These are phyloP conservation scores for Aspergillus sclerotiicarbonarius DNA, from an alignment of 495 filamentous ascomycete species.

Conservation along the genomic window DNA sequence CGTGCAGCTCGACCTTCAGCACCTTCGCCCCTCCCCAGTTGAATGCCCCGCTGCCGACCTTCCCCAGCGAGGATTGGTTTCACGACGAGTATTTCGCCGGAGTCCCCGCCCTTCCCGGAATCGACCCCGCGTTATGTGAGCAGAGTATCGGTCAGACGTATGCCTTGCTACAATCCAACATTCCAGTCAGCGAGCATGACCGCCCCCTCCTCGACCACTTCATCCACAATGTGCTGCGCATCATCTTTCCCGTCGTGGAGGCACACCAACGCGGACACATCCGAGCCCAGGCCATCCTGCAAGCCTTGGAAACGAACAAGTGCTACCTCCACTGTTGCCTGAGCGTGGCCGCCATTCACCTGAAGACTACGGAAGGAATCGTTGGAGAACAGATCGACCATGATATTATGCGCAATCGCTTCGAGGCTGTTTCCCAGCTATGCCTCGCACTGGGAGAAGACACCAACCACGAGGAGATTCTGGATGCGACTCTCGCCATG, in stretches of 20 bases:
- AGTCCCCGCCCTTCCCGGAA: slow-evolving; percentile 33
- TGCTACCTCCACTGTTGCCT: slow-evolving; percentile 94
- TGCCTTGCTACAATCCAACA: slow-evolving; percentile 59
- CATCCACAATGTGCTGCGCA: slow-evolving; percentile 77
- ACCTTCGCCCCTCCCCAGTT: slow-evolving; percentile 75
- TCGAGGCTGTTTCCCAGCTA: slow-evolving; percentile 79
- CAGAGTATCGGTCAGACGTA: slow-evolving; percentile 22
- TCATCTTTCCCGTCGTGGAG: slow-evolving; percentile 89
- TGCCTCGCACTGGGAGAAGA: slow-evolving; percentile 81
- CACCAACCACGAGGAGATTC: slow-evolving; percentile 77
- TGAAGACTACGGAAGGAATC: slow-evolving; percentile 71
- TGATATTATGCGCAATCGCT: slow-evolving; percentile 92
- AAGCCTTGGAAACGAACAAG: slow-evolving; percentile 83
- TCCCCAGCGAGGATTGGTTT: slow-evolving; percentile 72
- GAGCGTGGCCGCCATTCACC: slow-evolving; percentile 92
- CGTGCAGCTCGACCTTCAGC: slow-evolving; percentile 82
- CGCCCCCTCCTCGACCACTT: slow-evolving; percentile 88
- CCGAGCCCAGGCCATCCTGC: slow-evolving; percentile 76
- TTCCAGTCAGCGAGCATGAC: slow-evolving; percentile 88
- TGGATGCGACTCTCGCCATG: slow-evolving; percentile 93
- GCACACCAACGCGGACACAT: slow-evolving; percentile 78
- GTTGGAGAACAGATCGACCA: slow-evolving; percentile 76
- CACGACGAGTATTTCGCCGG: slow-evolving; percentile 66
- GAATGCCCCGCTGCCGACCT: slow-evolving; percentile 60
- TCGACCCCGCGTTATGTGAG: slow-evolving; percentile 44